phyloP scores from a whole-genome alignment of 805 yeast species.

The Lachancea dasiensis region DNA sequence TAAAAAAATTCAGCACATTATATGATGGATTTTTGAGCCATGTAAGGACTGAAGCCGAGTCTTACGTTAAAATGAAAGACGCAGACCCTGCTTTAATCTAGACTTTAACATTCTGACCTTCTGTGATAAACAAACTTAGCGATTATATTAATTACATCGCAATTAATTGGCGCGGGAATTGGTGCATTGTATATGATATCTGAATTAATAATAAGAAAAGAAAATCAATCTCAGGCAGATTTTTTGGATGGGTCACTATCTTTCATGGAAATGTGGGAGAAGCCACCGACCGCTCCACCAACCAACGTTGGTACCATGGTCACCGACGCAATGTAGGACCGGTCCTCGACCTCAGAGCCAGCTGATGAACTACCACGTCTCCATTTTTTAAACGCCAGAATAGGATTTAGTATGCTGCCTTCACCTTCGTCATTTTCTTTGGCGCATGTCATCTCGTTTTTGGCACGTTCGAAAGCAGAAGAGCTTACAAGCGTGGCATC shows the following conservation, averaged over 20 bases:
- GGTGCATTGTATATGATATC: no score
- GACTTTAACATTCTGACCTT: not conserved
- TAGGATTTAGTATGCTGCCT: conserved; percentile 18
- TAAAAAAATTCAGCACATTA: conserved; percentile 44
- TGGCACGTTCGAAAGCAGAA: conserved; percentile 31
- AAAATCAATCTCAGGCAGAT: not conserved
- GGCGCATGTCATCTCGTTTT: conserved; percentile 25
- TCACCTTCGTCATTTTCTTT: conserved; percentile 13
- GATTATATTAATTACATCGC: not conserved
- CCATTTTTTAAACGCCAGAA: conserved; percentile 25
- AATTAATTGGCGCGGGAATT: no score
- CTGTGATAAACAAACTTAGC: no score
- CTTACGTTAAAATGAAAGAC: conserved; percentile 28
- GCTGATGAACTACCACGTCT: conserved; percentile 16
- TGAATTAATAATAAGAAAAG: no score
- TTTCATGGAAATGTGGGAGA: conserved; percentile 10
- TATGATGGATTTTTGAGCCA: conserved; percentile 46
- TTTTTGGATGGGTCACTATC: not conserved
- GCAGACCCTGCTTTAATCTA: conserved; percentile 4
- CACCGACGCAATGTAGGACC: conserved; percentile 35
- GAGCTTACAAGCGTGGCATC: conserved; percentile 16
- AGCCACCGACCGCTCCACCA: conserved; percentile 53
- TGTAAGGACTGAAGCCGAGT: conserved; percentile 35
- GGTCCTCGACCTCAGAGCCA: conserved; percentile 14
- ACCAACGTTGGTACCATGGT: conserved; percentile 51